phyloP scores from a whole-genome alignment of 2,329 filamentous ascomycete genomes.

The Sphaceloma murrayae region DNA sequence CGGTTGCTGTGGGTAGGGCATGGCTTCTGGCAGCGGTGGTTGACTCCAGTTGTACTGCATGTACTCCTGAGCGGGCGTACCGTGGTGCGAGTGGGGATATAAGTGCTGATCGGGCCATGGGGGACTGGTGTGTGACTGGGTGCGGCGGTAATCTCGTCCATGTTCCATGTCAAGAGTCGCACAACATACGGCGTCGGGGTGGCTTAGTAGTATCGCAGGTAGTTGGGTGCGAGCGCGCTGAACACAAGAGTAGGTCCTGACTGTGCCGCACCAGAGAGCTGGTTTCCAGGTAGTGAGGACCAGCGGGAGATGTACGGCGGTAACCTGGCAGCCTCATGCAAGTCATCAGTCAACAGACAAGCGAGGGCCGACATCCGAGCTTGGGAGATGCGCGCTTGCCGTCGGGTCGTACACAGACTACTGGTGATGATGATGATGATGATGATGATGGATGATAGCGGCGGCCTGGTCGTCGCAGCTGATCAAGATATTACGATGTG shows the following conservation, averaged over 20 bases:
- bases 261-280: slow-evolving; percentile 1
- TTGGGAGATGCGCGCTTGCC: slow-evolving; percentile 6
- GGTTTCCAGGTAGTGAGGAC: slow-evolving; percentile 4
- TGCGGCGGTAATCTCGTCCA: slow-evolving; percentile 35
- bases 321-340: slow-evolving; percentile 9
- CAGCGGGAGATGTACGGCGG: slow-evolving; percentile 7
- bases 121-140: slow-evolving; percentile 25
- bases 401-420: slow-evolving; percentile 8
- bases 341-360: slow-evolving; percentile 10
- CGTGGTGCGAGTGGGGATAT: slow-evolving; percentile 51
- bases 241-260: slow-evolving; percentile 4
- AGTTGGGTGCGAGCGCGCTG: background rate
- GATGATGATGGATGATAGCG: background rate
- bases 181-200: slow-evolving; percentile 10
- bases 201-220: background rate
- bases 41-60: slow-evolving; percentile 53
- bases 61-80: slow-evolving; percentile 63
- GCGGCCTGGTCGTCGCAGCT: slow-evolving; percentile 7
- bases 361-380: slow-evolving; percentile 10
- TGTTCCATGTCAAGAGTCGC: slow-evolving; percentile 18
- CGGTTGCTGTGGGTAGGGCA: slow-evolving; percentile 47
- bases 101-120: slow-evolving; percentile 39
- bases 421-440: background rate
- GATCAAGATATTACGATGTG: slow-evolving; percentile 3
- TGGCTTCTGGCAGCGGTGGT: slow-evolving; percentile 46